Base-by-base conservation (phyloP, 352 stramenopile species). In the Phytophthora rubi region DNA sequence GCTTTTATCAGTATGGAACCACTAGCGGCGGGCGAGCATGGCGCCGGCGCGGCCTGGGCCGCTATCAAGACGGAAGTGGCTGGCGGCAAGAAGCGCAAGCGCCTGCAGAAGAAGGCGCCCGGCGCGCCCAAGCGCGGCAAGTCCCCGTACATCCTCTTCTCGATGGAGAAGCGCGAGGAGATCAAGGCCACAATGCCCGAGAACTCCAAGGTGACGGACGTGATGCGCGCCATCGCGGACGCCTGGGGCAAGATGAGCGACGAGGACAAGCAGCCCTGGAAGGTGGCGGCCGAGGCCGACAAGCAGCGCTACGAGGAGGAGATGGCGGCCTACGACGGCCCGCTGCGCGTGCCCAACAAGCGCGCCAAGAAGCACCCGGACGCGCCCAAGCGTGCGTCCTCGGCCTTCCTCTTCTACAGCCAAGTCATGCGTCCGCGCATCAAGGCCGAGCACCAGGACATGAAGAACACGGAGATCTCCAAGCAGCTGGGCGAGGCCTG, bases 401-500 rank as follows among this genome's bases (percentile, higher is more conserved):
- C 89, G 32, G 93, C 96, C 18, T 99, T 98, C 70, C 81, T 98
- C 8, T 98, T 97, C 77, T 98, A 98, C 75, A 96, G 90, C 44
- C 86, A 98, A 60, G 90, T 94, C 21, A 97, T 97, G 79, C 83
- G 94, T 15, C 79, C 87, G 30, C 73, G 86, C 28, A 94, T 98
- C 51, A 98, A 98, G 76, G 74, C 86, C 3, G 86, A 98, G 56
- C 90, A 98, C 77, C 94, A 94, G 48, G 89, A 97, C 56, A 98
- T 98, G 89, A 97, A 97, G 65, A 98, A 98, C 76, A 98, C 94
- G 70, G 95, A 98, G 59, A 97, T 99, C 69, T 98, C 95, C 10
- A 95, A 97, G 73, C 82, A 98, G 54, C 75, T 99, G 26, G 95
- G 95, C 21, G 93, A 98, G 68, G 88, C 93, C 5, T 98, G 96